Base-by-base conservation (phyloP, 306 rosid genomes). In the Quillaja saponaria region DNA sequence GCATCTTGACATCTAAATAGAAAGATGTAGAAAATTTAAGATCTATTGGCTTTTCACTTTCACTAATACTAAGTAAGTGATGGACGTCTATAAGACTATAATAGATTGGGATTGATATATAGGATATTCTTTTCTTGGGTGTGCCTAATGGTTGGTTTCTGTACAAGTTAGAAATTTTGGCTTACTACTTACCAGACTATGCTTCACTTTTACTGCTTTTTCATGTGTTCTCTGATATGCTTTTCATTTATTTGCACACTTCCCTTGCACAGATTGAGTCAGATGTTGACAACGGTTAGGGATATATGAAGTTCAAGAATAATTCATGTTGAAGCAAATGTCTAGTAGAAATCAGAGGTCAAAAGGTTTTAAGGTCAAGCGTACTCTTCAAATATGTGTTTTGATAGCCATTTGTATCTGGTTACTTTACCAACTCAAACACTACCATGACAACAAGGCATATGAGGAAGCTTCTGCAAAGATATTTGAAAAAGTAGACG, bases 391-490 rank as follows among this genome's bases (percentile, higher is more conserved):
- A 52, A 62, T 76, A 64, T 59, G 62, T 48, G 31, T 74, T 49
- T 42, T 82, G 63, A 25, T 84, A 5, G 80, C 56, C 49, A 33
- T 81, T 59, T 78, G 68, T 52, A 55, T 80, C 20, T 87, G 95
- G 95, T 69, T 87, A 78, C 73, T 87, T 44, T 78, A 78, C 81
- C 86, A 82, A 66, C 72, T 87, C 70, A 82, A 78, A 25, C 82
- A 73, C 61, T 79, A 76, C 34, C 71, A 28, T 50, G 86, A 74
- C 10, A 71, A 41, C 31, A 64, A 57, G 18, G 56, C 54, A 12
- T 34, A 63, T 55, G 87, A 49, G 53, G 70, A 58, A 62, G 68
- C 37, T 63, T 41, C 79, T 12, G 38, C 31, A 13, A 76, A 40
- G 40, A 38, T 25, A 17, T 44, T 49, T 12, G 66, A 46, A 60